Evolutionary conservation across 257 asterid genomes (phyloP).

Genomic region (Scutellaria baicalensis): DNA sequence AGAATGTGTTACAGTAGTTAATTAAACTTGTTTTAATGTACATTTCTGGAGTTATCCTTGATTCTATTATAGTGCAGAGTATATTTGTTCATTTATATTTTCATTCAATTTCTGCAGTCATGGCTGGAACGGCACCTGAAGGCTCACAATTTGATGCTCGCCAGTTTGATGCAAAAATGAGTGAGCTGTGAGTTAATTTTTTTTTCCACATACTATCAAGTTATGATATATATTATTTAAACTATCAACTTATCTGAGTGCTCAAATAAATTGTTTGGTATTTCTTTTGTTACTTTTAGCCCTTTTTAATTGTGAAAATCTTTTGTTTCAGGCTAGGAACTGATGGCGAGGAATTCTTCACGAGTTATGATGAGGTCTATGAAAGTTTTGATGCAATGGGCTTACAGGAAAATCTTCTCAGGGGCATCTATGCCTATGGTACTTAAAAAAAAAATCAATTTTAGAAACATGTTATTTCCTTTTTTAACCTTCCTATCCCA

Average conservation of each 20-base stretch:
- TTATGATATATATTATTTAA: too few relatives aligned
- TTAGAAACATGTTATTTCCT: neutral
- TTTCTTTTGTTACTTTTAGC: neutral
- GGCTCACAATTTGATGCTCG: slow-evolving; percentile 56
- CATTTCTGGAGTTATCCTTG: neutral
- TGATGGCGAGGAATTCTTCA: slow-evolving; percentile 50
- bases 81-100: neutral
- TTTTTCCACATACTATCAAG: neutral
- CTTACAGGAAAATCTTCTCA: slow-evolving; percentile 49
- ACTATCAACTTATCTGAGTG: neutral
- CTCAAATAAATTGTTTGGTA: neutral
- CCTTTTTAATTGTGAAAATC: neutral
- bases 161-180: slow-evolving; percentile 50
- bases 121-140: slow-evolving; percentile 52
- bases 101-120: slow-evolving; percentile 27
- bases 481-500: neutral
- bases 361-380: slow-evolving; percentile 46
- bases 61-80: neutral
- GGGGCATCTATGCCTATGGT: slow-evolving; percentile 68
- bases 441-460: neutral
- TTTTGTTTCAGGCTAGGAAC: slow-evolving; percentile 35
- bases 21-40: neutral
- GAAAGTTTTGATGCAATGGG: slow-evolving; percentile 54
- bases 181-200: slow-evolving; percentile 40
- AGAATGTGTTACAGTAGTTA: neutral